Base-by-base conservation (phyloP, 2,329 filamentous ascomycete species). In the Aspergillus luchuensis region DNA sequence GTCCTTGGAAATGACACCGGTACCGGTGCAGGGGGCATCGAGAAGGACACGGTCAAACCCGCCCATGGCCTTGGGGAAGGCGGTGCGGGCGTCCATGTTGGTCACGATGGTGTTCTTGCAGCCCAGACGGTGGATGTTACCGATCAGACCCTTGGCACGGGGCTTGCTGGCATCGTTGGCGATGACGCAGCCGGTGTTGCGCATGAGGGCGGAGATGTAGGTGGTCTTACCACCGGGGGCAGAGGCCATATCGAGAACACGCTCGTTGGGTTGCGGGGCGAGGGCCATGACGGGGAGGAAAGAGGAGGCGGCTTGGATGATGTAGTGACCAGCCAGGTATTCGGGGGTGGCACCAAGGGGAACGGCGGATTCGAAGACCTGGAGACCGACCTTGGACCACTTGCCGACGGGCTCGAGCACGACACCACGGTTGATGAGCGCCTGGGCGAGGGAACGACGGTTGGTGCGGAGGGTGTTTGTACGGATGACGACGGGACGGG, bases 281-380 rank as follows among this genome's bases (percentile, higher is more conserved):
- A 99, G 85, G 8, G 95, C 94, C 92, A 99, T 98, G 71, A 97
- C 95, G 65, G 95, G 95, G 53, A 99, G 84, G 82, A 99, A 99
- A 17, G 93, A 97, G 5, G 91, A 96, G 0, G 95, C 95, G 0
- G 95, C 95, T 81, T 99, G 95, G 11, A 99, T 85, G 69, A 99
- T 98, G 81, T 99, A 99, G 78, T 99, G 92, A 17, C 95, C 95
- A 15, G 94, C 93, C 11, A 99, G 87, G 77, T 99, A 99, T 78
- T 99, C 95, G 8, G 95, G 95, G 0, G 95, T 99, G 28, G 95
- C 95, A 84, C 93, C 93, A 1, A 97, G 85, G 2, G 92, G 92
- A 0, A 91, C 88, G 58, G 88, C 89, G 60, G 90, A 91, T 78
- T 99, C 95, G 76, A 99, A 99, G 62, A 99, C 87, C 77, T 99